These are phyloP conservation scores for Alectoria sarmentosa DNA, from an alignment of 495 filamentous ascomycete species.

Conservation along the genomic window DNA sequence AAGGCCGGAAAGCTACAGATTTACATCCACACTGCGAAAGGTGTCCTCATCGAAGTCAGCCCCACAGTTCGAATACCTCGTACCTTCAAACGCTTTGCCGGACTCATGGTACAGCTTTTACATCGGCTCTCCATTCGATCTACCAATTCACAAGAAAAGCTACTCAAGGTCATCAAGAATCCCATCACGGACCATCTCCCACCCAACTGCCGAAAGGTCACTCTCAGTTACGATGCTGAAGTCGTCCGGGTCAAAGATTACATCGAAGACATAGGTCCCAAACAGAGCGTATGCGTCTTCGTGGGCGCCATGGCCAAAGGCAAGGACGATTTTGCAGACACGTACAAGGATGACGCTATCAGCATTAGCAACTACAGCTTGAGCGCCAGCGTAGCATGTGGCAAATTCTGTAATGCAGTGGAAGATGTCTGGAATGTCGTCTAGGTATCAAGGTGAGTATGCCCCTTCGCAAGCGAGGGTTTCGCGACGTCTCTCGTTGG, in stretches of 20 bases:
- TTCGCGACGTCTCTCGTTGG: slow-evolving; percentile 7
- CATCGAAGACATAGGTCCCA: slow-evolving; percentile 63
- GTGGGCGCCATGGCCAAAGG: slow-evolving; percentile 99
- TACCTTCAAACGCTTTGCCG: slow-evolving; percentile 98
- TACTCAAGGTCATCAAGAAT: slow-evolving; percentile 95
- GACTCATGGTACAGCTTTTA: slow-evolving; percentile 97
- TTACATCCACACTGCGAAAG: slow-evolving; percentile 95
- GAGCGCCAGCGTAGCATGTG: slow-evolving; percentile 94
- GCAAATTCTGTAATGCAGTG: slow-evolving; percentile 97
- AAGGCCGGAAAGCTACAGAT: slow-evolving; percentile 97
- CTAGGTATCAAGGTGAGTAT: slow-evolving; percentile 37
- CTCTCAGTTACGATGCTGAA: slow-evolving; percentile 82
- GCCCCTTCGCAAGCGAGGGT: slow-evolving; percentile 4
- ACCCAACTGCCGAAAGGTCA: slow-evolving; percentile 95
- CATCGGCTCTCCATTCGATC: slow-evolving; percentile 94
- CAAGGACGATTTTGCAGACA: slow-evolving; percentile 88
- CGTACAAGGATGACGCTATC: slow-evolving; percentile 92
- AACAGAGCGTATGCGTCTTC: slow-evolving; percentile 95
- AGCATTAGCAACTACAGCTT: slow-evolving; percentile 97
- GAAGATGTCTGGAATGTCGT: slow-evolving; percentile 95
- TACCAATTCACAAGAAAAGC: slow-evolving; percentile 91
- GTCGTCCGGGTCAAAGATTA: slow-evolving; percentile 87
- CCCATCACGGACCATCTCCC: slow-evolving; percentile 95
- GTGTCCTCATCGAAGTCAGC: slow-evolving; percentile 94
- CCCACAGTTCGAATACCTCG: slow-evolving; percentile 93